A percentile compares a stretch with the other conserved stretches of the same genome.
Evolutionary conservation across 805 yeast genomes (phyloP).

Genomic region (Teunomyces barrocoloradensis): DNA sequence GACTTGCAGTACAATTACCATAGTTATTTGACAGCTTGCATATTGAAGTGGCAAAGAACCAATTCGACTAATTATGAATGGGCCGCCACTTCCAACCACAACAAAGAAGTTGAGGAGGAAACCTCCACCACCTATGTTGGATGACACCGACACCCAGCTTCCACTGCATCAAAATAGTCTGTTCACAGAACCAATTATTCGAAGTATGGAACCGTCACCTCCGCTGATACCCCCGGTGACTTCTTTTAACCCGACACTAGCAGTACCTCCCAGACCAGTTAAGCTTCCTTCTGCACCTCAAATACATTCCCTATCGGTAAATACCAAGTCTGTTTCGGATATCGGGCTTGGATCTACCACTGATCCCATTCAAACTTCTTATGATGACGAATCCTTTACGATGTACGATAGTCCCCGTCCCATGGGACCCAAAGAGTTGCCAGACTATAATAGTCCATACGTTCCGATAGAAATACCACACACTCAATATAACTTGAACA

Average conservation of each 20-base stretch:
- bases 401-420: conserved; percentile 35
- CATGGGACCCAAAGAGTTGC: conserved; percentile 40
- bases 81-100: background rate
- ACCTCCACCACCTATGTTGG: conserved; percentile 25
- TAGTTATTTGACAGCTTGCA: too few relatives aligned
- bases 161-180: background rate
- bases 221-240: background rate
- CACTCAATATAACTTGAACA: background rate
- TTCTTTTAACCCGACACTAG: background rate
- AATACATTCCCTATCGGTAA: background rate
- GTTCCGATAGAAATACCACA: background rate
- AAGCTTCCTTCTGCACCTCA: background rate
- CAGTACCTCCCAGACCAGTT: background rate
- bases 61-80: background rate
- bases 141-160: background rate
- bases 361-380: background rate
- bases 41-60: background rate
- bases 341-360: background rate
- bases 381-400: conserved; percentile 21
- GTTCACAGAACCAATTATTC: background rate
- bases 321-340: background rate
- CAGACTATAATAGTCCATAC: conserved; percentile 24
- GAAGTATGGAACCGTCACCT: background rate
- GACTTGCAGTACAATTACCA: background rate
- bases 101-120: conserved; percentile 14